phyloP scores from a whole-genome alignment of 2,329 filamentous ascomycete species.

The Mollisia scopiformis region DNA sequence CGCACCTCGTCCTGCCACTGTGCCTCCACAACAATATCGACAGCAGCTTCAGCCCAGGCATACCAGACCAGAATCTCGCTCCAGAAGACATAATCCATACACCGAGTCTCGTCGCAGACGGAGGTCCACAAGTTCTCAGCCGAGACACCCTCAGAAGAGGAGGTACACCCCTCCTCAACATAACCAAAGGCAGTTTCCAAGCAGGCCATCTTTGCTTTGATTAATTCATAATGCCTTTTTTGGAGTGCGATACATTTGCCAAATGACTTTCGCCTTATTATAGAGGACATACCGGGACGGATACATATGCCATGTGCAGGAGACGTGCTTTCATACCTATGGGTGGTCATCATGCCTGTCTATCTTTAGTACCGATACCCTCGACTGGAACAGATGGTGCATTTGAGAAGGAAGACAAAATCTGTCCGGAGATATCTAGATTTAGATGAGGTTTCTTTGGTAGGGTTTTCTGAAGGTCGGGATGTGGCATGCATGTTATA shows the following conservation, averaged over 20 bases:
- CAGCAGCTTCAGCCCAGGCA: background rate
- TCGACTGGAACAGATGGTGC: too few species aligned
- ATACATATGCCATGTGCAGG: background rate
- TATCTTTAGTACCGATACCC: too few species aligned
- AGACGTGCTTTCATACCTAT: background rate
- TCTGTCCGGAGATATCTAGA: background rate
- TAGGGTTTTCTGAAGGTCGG: background rate
- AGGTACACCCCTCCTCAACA: background rate
- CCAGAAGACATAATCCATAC: constrained; percentile 4
- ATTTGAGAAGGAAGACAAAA: background rate
- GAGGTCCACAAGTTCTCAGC: background rate
- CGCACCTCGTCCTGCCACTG: background rate
- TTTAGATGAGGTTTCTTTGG: background rate
- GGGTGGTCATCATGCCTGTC: background rate
- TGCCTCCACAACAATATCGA: background rate
- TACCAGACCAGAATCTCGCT: background rate
- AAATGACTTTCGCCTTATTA: background rate
- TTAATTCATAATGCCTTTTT: background rate
- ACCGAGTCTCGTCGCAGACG: background rate
- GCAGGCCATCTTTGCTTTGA: background rate
- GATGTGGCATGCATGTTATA: background rate
- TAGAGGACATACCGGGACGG: background rate
- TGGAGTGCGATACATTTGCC: background rate
- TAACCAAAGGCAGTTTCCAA: background rate
- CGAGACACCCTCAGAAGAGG: background rate